Evolutionary conservation across 2,329 filamentous ascomycete species (phyloP).

Genomic region (Fusarium sp.): DNA sequence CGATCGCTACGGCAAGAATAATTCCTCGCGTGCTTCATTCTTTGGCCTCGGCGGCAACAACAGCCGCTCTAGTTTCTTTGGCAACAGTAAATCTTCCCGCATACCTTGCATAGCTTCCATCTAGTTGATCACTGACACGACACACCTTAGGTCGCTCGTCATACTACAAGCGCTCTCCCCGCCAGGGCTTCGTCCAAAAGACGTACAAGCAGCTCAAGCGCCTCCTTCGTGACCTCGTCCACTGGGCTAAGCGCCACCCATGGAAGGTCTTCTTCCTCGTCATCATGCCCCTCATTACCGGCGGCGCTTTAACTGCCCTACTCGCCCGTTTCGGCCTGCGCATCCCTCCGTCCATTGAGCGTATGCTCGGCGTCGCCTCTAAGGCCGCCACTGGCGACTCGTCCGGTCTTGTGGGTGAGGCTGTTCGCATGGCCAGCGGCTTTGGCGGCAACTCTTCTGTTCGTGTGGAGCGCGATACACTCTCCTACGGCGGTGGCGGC

Average conservation of each 20-base stretch:
- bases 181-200: conserved; percentile 82
- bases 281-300: conserved; percentile 88
- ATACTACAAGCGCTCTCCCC: conserved; percentile 86
- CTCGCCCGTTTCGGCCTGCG: conserved; percentile 85
- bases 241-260: conserved; percentile 87
- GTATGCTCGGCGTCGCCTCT: conserved; percentile 69
- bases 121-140: conserved; percentile 4
- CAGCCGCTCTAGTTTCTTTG: conserved; percentile 64
- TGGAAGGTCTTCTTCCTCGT: conserved; percentile 90
- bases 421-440: conserved; percentile 66
- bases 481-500: conserved; percentile 53
- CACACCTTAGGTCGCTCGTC: conserved; percentile 64
- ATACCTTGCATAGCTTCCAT: neutral
- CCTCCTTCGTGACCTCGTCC: conserved; percentile 83
- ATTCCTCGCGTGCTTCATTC: conserved; percentile 62
- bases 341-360: conserved; percentile 75
- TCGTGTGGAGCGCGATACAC: conserved; percentile 55
- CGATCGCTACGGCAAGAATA: conserved; percentile 57
- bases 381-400: conserved; percentile 64
- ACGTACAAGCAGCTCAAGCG: conserved; percentile 82
- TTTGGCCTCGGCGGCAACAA: conserved; percentile 63
- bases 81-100: conserved; percentile 53
- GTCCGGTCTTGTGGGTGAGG: conserved; percentile 68
- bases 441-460: conserved; percentile 48
- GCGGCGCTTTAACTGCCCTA: conserved; percentile 84